phyloP scores from a whole-genome alignment of 768 basidiomycete species.

The Collybiopsis luxurians region DNA sequence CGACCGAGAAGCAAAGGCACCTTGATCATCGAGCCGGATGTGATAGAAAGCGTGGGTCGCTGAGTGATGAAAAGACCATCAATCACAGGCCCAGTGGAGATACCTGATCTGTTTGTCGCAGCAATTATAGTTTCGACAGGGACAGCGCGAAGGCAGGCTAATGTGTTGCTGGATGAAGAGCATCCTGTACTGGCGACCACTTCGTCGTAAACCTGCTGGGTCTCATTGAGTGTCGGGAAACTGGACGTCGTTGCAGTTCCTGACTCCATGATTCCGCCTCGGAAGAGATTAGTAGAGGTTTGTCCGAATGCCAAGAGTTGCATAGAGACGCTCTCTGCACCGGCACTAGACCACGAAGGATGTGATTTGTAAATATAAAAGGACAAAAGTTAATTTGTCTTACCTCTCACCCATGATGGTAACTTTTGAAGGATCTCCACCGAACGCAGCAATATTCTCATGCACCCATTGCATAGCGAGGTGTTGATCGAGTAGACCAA shows the following conservation, averaged over 20 bases:
- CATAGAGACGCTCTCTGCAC: neutral
- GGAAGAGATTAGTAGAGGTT: neutral
- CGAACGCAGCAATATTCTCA: slow-evolving; percentile 28
- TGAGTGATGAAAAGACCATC: neutral
- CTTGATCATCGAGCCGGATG: neutral
- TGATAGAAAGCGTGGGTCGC: neutral
- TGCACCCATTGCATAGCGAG: slow-evolving; percentile 33
- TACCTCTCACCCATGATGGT: slow-evolving; percentile 10
- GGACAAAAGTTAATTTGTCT: neutral
- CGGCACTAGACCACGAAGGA: neutral
- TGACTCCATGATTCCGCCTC: neutral
- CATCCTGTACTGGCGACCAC: neutral
- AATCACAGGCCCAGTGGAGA: neutral
- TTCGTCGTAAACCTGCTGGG: neutral
- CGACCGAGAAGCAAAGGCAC: neutral
- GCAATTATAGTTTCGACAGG: neutral
- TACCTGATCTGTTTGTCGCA: neutral
- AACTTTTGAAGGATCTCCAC: slow-evolving; percentile 21
- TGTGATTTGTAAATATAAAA: neutral
- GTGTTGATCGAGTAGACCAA: slow-evolving; percentile 33
- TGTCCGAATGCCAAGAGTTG: neutral
- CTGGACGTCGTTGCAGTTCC: neutral
- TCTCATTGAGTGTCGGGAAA: neutral
- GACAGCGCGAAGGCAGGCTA: neutral
- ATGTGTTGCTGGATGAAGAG: neutral